Percentiles rank a stretch among this genome's conserved stretches.
Conservation (phyloP, 1,139 yeast species). For the Taphrina populina region DNA sequence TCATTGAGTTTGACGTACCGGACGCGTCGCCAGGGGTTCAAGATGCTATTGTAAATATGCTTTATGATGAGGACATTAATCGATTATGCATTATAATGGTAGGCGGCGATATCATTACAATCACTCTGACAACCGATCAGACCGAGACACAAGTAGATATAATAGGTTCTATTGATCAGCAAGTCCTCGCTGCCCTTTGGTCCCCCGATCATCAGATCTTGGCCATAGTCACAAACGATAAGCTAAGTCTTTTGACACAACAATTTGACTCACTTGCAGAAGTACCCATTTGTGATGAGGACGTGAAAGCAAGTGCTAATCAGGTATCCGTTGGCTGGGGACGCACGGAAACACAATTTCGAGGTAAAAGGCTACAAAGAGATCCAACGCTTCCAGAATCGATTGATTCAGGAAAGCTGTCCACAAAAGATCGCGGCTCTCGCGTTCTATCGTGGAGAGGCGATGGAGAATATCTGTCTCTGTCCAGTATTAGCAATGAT, state of each 20-base stretch:
- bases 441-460: constrained; percentile 84
- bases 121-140: constrained; percentile 52
- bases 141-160: constrained; percentile 57
- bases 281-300: constrained; percentile 57
- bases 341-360: constrained; percentile 91
- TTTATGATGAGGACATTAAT: constrained; percentile 7
- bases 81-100: constrained; percentile 42
- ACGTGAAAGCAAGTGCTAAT: constrained; percentile 63
- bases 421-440: constrained; percentile 50
- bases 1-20: constrained; percentile 4
- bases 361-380: constrained; percentile 86
- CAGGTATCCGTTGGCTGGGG: constrained; percentile 99
- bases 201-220: constrained; percentile 88
- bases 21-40: neutral
- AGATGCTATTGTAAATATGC: constrained; percentile 5
- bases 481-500: constrained; percentile 58
- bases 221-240: constrained; percentile 52
- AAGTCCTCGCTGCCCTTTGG: constrained; percentile 76
- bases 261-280: constrained; percentile 79
- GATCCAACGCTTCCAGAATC: constrained; percentile 90
- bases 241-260: constrained; percentile 61
- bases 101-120: constrained; percentile 44
- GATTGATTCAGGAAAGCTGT: constrained; percentile 60
- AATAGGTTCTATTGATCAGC: constrained; percentile 81
- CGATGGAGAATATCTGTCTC: constrained; percentile 79